Percentiles rank a stretch among this genome's conserved stretches.
Evolutionary conservation across 2,329 filamentous ascomycete genomes (phyloP).

Genomic region (Ophiocordyceps camponoti-leonardi): DNA sequence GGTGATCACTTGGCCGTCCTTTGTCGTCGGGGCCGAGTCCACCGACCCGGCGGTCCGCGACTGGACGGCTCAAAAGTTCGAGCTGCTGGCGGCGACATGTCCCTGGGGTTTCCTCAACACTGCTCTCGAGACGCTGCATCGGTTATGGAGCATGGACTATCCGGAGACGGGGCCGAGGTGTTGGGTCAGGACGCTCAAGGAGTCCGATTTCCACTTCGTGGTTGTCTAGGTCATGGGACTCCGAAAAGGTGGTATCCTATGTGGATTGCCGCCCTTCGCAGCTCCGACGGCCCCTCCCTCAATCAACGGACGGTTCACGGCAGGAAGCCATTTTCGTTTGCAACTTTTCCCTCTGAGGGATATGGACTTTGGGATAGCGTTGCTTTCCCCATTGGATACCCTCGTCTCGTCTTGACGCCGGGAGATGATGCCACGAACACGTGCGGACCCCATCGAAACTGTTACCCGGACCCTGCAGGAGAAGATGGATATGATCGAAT

Average conservation of each 20-base stretch:
- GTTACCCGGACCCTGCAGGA: neutral
- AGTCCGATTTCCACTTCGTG: slow-evolving; percentile 23
- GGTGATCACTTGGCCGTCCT: slow-evolving; percentile 38
- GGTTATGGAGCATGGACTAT: slow-evolving; percentile 23
- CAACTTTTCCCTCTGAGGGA: too few species aligned
- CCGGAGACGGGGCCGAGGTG: slow-evolving; percentile 12
- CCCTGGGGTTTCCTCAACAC: slow-evolving; percentile 33
- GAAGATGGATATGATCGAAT: neutral
- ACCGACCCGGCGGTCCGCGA: slow-evolving; percentile 21
- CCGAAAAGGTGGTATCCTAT: slow-evolving; percentile 4
- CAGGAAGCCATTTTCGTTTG: too few species aligned
- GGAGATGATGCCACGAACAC: neutral
- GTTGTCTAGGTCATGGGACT: slow-evolving; percentile 12
- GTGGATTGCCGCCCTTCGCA: too few species aligned
- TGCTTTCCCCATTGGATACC: neutral
- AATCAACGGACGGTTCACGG: too few species aligned
- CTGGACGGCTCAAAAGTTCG: slow-evolving; percentile 30
- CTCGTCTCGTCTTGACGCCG: neutral
- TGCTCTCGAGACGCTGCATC: slow-evolving; percentile 24
- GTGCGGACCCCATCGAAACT: neutral
- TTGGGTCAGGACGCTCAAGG: slow-evolving; percentile 27
- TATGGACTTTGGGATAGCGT: too few species aligned
- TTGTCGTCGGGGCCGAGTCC: slow-evolving; percentile 36
- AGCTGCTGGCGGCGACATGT: slow-evolving; percentile 19
- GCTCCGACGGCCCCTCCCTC: too few species aligned